Base-by-base conservation (phyloP, 345 rosid species). In the Trapa bicornis region DNA sequence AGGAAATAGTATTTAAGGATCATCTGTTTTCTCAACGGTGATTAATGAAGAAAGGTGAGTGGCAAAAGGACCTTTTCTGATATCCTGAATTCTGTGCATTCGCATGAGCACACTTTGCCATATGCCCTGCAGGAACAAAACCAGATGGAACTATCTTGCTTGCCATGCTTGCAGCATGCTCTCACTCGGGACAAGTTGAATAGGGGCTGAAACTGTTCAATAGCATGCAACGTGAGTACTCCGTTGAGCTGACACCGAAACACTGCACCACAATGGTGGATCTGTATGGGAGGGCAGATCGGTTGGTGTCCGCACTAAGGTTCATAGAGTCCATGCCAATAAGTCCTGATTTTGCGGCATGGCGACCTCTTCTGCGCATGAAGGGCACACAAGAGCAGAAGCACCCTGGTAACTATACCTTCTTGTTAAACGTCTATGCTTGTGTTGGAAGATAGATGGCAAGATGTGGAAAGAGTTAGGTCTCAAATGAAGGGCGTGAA, bases 211-310 rank as follows among this genome's bases (percentile, higher is more conserved):
- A 58, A 33, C 5, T 58, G 1, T 58, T 58, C 38, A 32, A 58
- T 58, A 58, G 63, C 38, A 58, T 58, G 63, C 63, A 58, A 16
- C 63, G 13, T 1, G 63, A 58, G 11, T 58, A 58, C 38, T 33
- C 14, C 32, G 13, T 58, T 6, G 16, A 58, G 63, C 89, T 86
- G 2, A 42, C 54, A 48, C 78, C 78, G 75, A 94, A 89, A 70
- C 96, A 89, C 71, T 84, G 82, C 67, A 79, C 96, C 1, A 84
- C 91, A 67, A 81, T 89, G 87, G 91, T 87, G 16, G 96, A 89
- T 77, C 77, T 87, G 72, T 88, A 87, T 37, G 96, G 96, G 53
- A 81, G 88, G 72, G 89, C 88, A 57, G 91, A 88, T 69, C 77
- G 79, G 72, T 81, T 89, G 0, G 67, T 71, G 35, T 89, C 87